Evolutionary conservation across 116 monocot genomes (phyloP), one percentile per base, ranked within the genome.

Genomic region (Cymodocea nodosa): DNA sequence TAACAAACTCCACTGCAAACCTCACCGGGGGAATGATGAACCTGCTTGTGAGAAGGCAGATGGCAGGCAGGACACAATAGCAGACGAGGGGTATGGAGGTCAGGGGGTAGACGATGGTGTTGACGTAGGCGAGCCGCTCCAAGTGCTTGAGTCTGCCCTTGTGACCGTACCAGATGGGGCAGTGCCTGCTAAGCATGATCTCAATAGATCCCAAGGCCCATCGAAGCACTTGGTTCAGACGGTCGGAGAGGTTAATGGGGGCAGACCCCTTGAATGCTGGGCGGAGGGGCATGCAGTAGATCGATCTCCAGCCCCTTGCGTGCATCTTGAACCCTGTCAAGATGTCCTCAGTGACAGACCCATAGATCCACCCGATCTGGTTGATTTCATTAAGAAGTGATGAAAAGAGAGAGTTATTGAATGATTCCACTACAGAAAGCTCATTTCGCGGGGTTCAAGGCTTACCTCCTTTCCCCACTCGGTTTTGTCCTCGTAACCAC

Each of bases 311-410:
- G 0, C 94, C 89, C 61, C 89, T 74, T 75, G 87, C 89, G 73
- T 89, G 94, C 94, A 89, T 94, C 82, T 89, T 89, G 80, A 94
- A 89, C 11, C 94, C 94, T 16, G 87, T 89, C 37, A 94, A 16
- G 93, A 89, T 19, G n/a, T n/a, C n/a, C n/a, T n/a, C n/a, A n/a
- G n/a, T n/a, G n/a, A n/a, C n/a, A n/a, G n/a, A n/a, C n/a, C 93
- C 93, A 23, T 93, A 93, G 57, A 94, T 94, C 93, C 93, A 94
- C 23, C 89, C 93, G 63, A 94, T 94, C 93, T 93, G 82, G n/a
- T n/a, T n/a, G n/a, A n/a, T n/a, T n/a, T n/a, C n/a, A n/a, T n/a
- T n/a, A n/a, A n/a, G n/a, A n/a, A n/a, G n/a, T n/a, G n/a, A n/a
- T n/a, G n/a, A n/a, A n/a, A n/a, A n/a, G n/a, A n/a, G n/a, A n/a